Base-by-base conservation (phyloP, 75 land plant species). In the Azolla pinnata region DNA sequence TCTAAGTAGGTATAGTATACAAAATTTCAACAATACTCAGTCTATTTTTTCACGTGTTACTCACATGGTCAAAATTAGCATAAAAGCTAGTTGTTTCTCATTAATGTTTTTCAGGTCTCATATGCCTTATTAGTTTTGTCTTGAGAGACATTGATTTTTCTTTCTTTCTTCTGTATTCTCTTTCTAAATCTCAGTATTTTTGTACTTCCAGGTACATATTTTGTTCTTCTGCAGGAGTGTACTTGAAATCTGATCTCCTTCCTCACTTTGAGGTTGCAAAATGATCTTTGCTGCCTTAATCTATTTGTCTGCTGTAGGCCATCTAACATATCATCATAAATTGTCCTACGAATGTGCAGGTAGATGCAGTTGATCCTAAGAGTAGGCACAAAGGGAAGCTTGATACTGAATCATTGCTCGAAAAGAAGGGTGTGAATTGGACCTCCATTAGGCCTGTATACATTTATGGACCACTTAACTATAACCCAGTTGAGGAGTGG, bases 401-500 rank as follows among this genome's bases (percentile, higher is more conserved):
- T 46, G 87, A 95, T 42, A 95, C 99, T n/a, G 99, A 95, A 78
- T 73, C 62, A 45, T 67, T 89, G 59, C 63, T 89, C 56, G 73
- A 65, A 35, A 75, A 78, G 26, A 79, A 67, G 49, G 99, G 79
- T 40, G 81, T 86, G 4, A 81, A 83, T 31, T 95, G 83, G 83
- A 95, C 99, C 46, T 89, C 99, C 20, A 53, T 95, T 20, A 70
- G 99, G 40, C 99, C 99, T 35, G 99, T 93, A 16, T 95, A 89
- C 65, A 93, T 93, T 25, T 93, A 93, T 65, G 98, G 98, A 5
- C 96, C 98, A 7, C 73, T 95, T 52, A 95, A 95, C 61, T 95
- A 95, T 64, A 89, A 93, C 53, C 99, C 99, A 26, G 88, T 95
- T 23, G 99, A 95, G 60, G 99, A 89, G 54, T 95, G 99, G 99